Percentiles rank a stretch among this genome's conserved stretches.
Conservation (phyloP, 768 basidiomycete genomes). For the Naganishia kalamii region DNA sequence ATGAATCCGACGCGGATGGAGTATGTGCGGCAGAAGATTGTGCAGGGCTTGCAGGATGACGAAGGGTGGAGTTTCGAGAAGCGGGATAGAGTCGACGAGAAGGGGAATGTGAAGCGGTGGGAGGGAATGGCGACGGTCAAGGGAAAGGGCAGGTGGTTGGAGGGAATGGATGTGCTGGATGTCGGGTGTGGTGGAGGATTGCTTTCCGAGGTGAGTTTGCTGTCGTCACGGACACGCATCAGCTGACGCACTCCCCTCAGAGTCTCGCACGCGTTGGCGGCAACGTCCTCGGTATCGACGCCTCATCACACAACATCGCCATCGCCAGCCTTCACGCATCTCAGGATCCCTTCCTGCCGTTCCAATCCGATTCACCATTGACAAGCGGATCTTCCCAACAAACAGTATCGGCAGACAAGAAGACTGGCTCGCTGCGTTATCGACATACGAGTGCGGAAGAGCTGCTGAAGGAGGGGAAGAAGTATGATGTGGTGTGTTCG, state of each 20-base stretch:
- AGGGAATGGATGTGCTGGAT: slow-evolving; percentile 70
- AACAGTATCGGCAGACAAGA: background rate
- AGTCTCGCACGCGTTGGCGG: slow-evolving; percentile 82
- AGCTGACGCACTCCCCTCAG: slow-evolving; percentile 47
- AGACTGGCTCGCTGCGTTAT: slow-evolving; percentile 55
- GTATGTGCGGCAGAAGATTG: slow-evolving; percentile 57
- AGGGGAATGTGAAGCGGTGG: background rate
- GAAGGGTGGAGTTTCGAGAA: slow-evolving; percentile 38
- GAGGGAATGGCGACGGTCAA: slow-evolving; percentile 23
- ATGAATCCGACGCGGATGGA: slow-evolving; percentile 89
- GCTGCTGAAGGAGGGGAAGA: slow-evolving; percentile 56
- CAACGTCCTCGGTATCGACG: slow-evolving; percentile 83
- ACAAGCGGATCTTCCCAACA: slow-evolving; percentile 31
- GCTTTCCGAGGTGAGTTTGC: slow-evolving; percentile 65
- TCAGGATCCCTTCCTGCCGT: slow-evolving; percentile 60
- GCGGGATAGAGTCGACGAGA: slow-evolving; percentile 22
- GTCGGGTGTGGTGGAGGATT: slow-evolving; percentile 95
- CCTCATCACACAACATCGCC: slow-evolving; percentile 74
- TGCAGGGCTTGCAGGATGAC: slow-evolving; percentile 22
- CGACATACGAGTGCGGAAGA: slow-evolving; percentile 67
- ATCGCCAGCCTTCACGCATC: slow-evolving; percentile 78
- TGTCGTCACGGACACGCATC: background rate
- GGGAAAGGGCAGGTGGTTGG: slow-evolving; percentile 49
- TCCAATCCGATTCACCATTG: slow-evolving; percentile 26
- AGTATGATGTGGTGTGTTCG: slow-evolving; percentile 87